Conservation (phyloP, 1,284 basidiomycete species). For the Microbotryum intermedium region DNA sequence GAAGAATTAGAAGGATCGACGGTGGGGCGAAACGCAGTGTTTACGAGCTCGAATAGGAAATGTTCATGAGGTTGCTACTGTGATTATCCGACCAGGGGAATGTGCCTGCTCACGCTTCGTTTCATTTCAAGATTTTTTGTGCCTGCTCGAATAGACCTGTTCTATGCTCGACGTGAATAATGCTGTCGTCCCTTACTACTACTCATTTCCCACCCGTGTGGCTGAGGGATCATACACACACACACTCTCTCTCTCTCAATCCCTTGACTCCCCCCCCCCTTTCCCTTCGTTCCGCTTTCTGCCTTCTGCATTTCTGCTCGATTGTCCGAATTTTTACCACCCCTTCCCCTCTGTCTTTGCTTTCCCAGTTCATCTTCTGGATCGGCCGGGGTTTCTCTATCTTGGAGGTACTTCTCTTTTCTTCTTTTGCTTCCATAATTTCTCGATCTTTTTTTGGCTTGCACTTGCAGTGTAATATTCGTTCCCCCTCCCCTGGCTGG, state of each 20-base stretch:
- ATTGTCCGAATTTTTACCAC: neutral
- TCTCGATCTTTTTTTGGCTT: too few relatives aligned
- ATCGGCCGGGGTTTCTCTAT: too few relatives aligned
- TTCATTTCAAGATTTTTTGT: too few relatives aligned
- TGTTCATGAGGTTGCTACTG: too few relatives aligned
- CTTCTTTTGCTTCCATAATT: neutral
- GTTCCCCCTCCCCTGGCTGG: too few relatives aligned
- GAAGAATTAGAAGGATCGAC: slow-evolving; percentile 7
- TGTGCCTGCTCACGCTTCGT: too few relatives aligned
- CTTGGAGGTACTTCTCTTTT: neutral
- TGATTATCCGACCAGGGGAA: too few relatives aligned
- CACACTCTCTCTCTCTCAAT: neutral
- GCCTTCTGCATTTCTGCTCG: neutral
- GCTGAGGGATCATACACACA: neutral
- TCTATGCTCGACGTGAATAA: neutral
- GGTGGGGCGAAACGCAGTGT: too few relatives aligned
- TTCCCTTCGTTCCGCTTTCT: neutral
- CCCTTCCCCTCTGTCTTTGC: neutral
- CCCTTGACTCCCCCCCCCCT: neutral
- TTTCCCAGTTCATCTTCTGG: neutral
- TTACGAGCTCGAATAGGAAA: too few relatives aligned
- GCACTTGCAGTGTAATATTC: too few relatives aligned
- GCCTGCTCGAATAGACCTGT: neutral
- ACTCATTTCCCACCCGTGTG: neutral
- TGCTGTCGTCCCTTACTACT: neutral